Conservation (phyloP, 2,329 filamentous ascomycete genomes). For the Penicillium expansum region DNA sequence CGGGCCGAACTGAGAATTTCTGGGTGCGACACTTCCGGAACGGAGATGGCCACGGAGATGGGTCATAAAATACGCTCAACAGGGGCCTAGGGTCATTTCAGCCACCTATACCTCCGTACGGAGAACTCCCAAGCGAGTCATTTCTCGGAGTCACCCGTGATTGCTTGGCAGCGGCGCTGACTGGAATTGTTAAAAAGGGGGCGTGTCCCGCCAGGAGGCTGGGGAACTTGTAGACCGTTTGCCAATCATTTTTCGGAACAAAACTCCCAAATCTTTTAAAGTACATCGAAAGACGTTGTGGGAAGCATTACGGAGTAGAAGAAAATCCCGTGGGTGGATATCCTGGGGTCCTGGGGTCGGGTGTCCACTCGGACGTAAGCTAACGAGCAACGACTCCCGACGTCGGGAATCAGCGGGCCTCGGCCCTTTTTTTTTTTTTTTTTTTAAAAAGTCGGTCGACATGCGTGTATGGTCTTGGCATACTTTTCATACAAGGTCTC, state of each 20-base stretch:
- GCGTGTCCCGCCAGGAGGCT: background rate
- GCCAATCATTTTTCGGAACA: background rate
- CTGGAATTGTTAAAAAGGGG: background rate
- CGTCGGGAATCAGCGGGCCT: background rate
- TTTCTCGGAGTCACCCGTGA: background rate
- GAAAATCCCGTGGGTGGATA: background rate
- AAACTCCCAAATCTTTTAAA: background rate
- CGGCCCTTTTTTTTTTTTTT: background rate
- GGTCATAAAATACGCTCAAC: background rate
- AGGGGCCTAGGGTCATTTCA: background rate
- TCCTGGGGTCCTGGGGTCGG: background rate
- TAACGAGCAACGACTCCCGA: background rate
- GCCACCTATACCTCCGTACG: background rate
- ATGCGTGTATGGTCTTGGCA: background rate
- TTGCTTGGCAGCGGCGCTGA: background rate
- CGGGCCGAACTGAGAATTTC: slow-evolving; percentile 1
- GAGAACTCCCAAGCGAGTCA: background rate
- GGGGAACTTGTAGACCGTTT: background rate
- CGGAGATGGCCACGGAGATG: background rate
- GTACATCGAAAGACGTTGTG: background rate
- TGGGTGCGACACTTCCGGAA: background rate
- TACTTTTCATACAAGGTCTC: background rate
- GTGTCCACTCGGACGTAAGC: background rate
- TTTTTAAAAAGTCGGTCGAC: background rate
- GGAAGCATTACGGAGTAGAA: background rate